Conservation (phyloP, 768 basidiomycete genomes). For the Rhizopogon sp. region DNA sequence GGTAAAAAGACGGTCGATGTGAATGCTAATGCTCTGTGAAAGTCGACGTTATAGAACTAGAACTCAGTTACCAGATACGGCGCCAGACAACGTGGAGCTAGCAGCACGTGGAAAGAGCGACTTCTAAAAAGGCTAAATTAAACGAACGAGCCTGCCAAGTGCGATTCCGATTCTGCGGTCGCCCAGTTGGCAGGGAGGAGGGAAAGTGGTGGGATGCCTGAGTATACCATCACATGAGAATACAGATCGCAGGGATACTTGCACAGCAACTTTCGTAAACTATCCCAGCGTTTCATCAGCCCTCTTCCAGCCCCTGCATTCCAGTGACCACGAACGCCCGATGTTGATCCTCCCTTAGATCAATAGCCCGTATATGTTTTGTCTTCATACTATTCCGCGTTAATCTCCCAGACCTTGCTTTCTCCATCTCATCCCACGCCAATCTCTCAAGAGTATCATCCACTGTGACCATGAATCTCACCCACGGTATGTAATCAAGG, state of each 20-base stretch:
- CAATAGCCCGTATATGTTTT: slow-evolving; percentile 40
- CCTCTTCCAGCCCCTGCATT: slow-evolving; percentile 5
- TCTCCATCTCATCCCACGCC: slow-evolving; percentile 29
- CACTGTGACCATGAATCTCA: slow-evolving; percentile 55
- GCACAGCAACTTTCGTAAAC: slow-evolving; percentile 3
- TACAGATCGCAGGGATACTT: slow-evolving; percentile 6
- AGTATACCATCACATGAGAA: slow-evolving; percentile 1
- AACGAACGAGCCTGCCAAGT: slow-evolving; percentile 10
- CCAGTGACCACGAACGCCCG: slow-evolving; percentile 24
- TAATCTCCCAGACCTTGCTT: slow-evolving; percentile 31
- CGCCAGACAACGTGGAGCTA: slow-evolving; percentile 22
- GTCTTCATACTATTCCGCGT: slow-evolving; percentile 55
- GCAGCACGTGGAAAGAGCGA: slow-evolving; percentile 23
- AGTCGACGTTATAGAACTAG: slow-evolving; percentile 26
- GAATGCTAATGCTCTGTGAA: slow-evolving; percentile 12
- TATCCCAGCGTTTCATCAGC: neutral
- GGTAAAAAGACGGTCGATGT: slow-evolving; percentile 7
- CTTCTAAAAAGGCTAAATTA: slow-evolving; percentile 20
- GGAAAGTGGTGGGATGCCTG: slow-evolving; percentile 4
- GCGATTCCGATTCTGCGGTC: slow-evolving; percentile 5
- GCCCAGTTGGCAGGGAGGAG: slow-evolving; percentile 3
- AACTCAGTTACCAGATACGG: slow-evolving; percentile 16
- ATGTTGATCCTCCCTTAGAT: slow-evolving; percentile 33
- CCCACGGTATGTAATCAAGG: slow-evolving; percentile 67
- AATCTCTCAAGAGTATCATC: slow-evolving; percentile 46